phyloP scores from a whole-genome alignment of 331 rosid genomes.

The Acacia pycnantha region DNA sequence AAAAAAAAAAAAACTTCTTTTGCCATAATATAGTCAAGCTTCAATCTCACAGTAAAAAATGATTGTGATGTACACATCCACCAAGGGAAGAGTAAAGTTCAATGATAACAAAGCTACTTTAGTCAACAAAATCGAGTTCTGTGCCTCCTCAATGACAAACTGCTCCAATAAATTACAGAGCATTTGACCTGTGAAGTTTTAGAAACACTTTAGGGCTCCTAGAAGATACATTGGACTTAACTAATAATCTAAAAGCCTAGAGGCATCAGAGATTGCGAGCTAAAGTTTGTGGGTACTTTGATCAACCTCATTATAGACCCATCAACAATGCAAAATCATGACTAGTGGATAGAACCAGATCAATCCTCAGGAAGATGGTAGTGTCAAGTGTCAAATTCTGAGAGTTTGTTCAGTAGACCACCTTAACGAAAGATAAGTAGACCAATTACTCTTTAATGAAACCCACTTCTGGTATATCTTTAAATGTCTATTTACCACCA shows the following conservation, averaged over 20 bases:
- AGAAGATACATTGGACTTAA: slow-evolving; percentile 14
- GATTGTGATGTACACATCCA: background rate
- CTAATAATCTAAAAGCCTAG: slow-evolving; percentile 23
- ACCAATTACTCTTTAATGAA: background rate
- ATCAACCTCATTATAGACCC: slow-evolving; percentile 27
- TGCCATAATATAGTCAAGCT: background rate
- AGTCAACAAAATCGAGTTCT: slow-evolving; percentile 22
- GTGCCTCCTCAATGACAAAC: slow-evolving; percentile 13
- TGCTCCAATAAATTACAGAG: slow-evolving; percentile 27
- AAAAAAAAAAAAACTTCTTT: background rate
- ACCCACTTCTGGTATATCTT: background rate
- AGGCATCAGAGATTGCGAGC: slow-evolving; percentile 22
- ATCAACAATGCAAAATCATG: slow-evolving; percentile 9
- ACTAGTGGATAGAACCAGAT: slow-evolving; percentile 10
- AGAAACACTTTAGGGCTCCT: slow-evolving; percentile 10
- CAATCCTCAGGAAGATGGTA: slow-evolving; percentile 12
- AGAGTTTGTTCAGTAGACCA: background rate
- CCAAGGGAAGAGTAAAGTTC: background rate
- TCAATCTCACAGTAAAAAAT: background rate
- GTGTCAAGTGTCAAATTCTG: background rate
- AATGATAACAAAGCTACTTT: slow-evolving; percentile 19
- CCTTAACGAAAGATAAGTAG: background rate
- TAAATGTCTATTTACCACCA: background rate
- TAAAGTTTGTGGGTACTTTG: background rate
- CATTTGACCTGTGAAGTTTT: background rate